Evolutionary conservation across 176 grass and related monocot genomes (phyloP).

Genomic region (Pontederia crassipes): DNA sequence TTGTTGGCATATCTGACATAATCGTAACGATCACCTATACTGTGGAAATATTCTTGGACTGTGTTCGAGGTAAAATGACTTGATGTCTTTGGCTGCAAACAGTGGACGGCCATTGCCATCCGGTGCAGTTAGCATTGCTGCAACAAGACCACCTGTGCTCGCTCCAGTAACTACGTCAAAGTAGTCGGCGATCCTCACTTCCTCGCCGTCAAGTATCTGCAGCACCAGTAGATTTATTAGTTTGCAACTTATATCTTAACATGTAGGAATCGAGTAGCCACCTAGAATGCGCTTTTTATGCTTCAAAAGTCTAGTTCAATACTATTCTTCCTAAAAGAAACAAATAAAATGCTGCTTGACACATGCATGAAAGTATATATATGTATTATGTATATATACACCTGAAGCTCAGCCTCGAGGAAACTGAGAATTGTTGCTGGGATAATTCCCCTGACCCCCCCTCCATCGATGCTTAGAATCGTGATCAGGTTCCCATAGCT

Average conservation of each 20-base stretch:
- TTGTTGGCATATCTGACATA: neutral
- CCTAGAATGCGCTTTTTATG: neutral
- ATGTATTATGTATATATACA: constrained; percentile 14
- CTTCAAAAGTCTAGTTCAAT: neutral
- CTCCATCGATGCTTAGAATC: constrained; percentile 72
- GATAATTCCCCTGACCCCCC: constrained; percentile 84
- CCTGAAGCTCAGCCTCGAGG: constrained; percentile 81
- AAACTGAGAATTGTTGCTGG: constrained; percentile 62
- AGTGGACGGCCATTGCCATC: neutral
- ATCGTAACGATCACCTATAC: neutral
- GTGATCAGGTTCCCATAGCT: constrained; percentile 79
- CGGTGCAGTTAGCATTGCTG: neutral
- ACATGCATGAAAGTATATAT: too few relatives aligned
- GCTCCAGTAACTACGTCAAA: constrained; percentile 32
- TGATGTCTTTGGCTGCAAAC: neutral
- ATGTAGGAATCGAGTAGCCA: neutral
- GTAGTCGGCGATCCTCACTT: constrained; percentile 70
- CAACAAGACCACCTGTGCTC: neutral
- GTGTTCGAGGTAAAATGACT: neutral
- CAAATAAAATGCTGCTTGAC: too few relatives aligned
- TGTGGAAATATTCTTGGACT: neutral
- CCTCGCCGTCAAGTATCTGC: constrained; percentile 80
- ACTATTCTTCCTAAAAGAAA: neutral
- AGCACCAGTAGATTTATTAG: constrained; percentile 9
- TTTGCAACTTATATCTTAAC: neutral